A percentile compares a stretch with the other conserved stretches of the same genome.
Conservation (phyloP, 1,284 basidiomycete species). For the Cystobasidium pallidum region DNA sequence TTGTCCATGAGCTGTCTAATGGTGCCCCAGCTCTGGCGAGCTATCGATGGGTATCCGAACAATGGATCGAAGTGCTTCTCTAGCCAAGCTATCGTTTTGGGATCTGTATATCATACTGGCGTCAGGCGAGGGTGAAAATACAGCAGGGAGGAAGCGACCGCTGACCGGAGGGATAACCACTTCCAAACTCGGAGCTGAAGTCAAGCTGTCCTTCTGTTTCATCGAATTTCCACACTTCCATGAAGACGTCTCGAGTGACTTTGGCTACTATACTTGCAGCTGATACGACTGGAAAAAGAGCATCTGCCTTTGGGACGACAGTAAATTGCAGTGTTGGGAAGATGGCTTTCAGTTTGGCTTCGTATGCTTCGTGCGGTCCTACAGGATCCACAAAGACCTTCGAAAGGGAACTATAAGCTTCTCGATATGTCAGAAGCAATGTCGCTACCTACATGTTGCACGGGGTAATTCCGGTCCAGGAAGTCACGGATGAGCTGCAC, state of each 20-base stretch:
- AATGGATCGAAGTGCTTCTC: slow-evolving; percentile 76
- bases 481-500: slow-evolving; percentile 82
- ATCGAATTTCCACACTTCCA: slow-evolving; percentile 74
- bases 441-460: slow-evolving; percentile 70
- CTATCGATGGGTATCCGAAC: slow-evolving; percentile 89
- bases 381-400: slow-evolving; percentile 95
- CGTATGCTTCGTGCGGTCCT: slow-evolving; percentile 82
- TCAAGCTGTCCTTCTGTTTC: slow-evolving; percentile 54
- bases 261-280: slow-evolving; percentile 97
- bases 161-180: slow-evolving; percentile 82
- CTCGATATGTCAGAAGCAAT: background rate
- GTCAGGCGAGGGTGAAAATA: background rate
- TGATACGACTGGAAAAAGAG: slow-evolving; percentile 92
- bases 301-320: slow-evolving; percentile 90
- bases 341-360: slow-evolving; percentile 72
- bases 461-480: slow-evolving; percentile 73
- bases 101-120: slow-evolving; percentile 63
- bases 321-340: slow-evolving; percentile 86
- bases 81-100: slow-evolving; percentile 87
- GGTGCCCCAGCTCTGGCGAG: slow-evolving; percentile 94
- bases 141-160: background rate
- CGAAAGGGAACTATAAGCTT: background rate
- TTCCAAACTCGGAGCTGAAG: slow-evolving; percentile 49
- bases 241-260: slow-evolving; percentile 87
- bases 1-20: slow-evolving; percentile 85